Evolutionary conservation across 2,329 filamentous ascomycete genomes (phyloP).

Genomic region (Fusarium keratoplasticum): DNA sequence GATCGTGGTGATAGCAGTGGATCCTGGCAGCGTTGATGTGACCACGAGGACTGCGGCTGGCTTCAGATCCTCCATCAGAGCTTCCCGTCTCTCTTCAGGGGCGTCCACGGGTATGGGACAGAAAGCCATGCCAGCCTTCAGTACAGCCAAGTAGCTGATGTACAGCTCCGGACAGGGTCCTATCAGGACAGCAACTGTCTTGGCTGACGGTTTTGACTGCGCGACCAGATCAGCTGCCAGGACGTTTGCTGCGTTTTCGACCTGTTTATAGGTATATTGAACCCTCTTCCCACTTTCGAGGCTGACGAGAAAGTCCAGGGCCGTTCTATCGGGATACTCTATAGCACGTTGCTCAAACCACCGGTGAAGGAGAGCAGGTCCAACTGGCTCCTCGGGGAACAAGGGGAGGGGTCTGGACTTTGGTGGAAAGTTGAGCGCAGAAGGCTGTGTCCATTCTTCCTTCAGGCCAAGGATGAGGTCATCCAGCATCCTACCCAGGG

Average conservation of each 20-base stretch:
- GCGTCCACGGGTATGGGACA: slow-evolving; percentile 14
- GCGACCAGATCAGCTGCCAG: neutral
- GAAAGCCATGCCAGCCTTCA: slow-evolving; percentile 16
- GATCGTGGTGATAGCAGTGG: neutral
- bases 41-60: neutral
- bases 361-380: neutral
- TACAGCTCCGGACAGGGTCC: slow-evolving; percentile 23
- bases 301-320: slow-evolving; percentile 8
- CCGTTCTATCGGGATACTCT: neutral
- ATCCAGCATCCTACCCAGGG: slow-evolving; percentile 8
- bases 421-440: slow-evolving; percentile 24
- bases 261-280: slow-evolving; percentile 9
- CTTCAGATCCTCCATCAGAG: slow-evolving; percentile 7
- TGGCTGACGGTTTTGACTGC: neutral
- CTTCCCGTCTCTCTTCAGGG: slow-evolving; percentile 4
- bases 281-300: neutral
- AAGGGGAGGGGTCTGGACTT: neutral
- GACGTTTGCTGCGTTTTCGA: neutral
- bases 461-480: neutral
- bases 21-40: neutral
- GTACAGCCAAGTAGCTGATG: slow-evolving; percentile 13
- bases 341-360: slow-evolving; percentile 5
- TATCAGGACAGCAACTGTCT: slow-evolving; percentile 1
- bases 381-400: neutral
- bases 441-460: slow-evolving; percentile 1